Evolutionary conservation across 2,329 filamentous ascomycete species (phyloP).

Genomic region (Rachicladosporium sp.): DNA sequence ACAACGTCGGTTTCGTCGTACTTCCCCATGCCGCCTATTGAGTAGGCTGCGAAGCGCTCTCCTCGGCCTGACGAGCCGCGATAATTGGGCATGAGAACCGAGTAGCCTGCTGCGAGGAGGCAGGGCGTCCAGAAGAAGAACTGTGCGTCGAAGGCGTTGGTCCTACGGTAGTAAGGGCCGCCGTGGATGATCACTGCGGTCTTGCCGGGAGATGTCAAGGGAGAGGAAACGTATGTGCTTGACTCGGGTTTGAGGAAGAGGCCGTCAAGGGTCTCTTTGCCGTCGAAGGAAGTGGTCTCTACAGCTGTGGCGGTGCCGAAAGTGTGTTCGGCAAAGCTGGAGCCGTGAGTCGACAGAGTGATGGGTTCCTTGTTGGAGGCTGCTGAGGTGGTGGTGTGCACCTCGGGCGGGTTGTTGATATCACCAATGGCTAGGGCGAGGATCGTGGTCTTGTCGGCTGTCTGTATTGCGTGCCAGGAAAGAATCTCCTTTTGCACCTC

Average conservation of each 20-base stretch:
- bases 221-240: neutral
- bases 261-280: conserved; percentile 18
- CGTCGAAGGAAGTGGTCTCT: conserved; percentile 15
- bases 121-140: conserved; percentile 20
- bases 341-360: no score
- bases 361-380: no score
- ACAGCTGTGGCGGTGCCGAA: conserved; percentile 12
- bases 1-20: conserved; percentile 29
- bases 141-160: conserved; percentile 19
- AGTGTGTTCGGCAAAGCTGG: no score
- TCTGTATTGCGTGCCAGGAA: no score
- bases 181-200: conserved; percentile 27
- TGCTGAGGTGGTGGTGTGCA: conserved; percentile 18
- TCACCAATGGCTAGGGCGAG: conserved; percentile 18
- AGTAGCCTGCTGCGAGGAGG: conserved; percentile 26
- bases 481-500: no score
- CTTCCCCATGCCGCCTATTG: conserved; percentile 19
- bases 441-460: no score
- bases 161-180: conserved; percentile 22
- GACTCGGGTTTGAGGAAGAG: conserved; percentile 16
- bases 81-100: conserved; percentile 28
- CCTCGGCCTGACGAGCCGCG: conserved; percentile 26
- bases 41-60: conserved; percentile 22
- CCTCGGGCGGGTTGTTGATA: conserved; percentile 19
- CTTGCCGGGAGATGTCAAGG: conserved; percentile 13